Percentiles rank a stretch among this genome's conserved stretches.
phyloP scores from a whole-genome alignment of 1,284 basidiomycete species.

The Coniferiporia sulphurascens region DNA sequence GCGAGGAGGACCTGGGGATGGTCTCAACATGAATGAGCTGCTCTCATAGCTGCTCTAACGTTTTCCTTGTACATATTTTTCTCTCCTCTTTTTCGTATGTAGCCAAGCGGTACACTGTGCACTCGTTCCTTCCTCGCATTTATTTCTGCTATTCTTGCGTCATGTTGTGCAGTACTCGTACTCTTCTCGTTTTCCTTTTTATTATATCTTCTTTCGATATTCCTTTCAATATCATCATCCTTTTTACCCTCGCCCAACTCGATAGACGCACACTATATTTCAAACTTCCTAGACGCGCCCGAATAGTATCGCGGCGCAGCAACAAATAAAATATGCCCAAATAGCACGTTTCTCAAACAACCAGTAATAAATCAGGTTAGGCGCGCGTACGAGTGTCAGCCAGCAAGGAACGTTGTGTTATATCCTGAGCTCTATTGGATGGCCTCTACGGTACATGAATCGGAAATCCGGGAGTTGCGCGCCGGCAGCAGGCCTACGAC shows the following conservation, averaged over 20 bases:
- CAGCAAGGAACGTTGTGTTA: too few relatives aligned
- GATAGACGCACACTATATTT: slow-evolving; percentile 2
- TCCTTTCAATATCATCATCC: neutral
- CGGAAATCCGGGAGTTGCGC: neutral
- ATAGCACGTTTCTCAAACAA: too few relatives aligned
- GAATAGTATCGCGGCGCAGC: too few relatives aligned
- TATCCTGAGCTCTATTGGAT: too few relatives aligned
- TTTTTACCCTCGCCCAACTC: neutral
- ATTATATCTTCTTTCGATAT: slow-evolving; percentile 1
- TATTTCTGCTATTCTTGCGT: slow-evolving; percentile 9
- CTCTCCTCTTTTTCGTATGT: neutral
- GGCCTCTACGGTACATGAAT: too few relatives aligned
- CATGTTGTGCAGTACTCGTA: slow-evolving; percentile 7
- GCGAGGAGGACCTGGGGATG: slow-evolving; percentile 37
- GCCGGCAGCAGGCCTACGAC: neutral
- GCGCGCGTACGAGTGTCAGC: too few relatives aligned
- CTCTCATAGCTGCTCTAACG: neutral
- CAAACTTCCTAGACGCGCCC: too few relatives aligned
- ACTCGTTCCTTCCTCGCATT: neutral
- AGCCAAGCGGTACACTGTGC: neutral
- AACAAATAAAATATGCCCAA: too few relatives aligned
- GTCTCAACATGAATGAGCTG: slow-evolving; percentile 10
- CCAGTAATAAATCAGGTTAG: too few relatives aligned
- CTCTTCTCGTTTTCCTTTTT: neutral
- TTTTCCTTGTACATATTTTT: neutral